Evolutionary conservation across 129 eudicot species (phyloP), one percentile per base, ranked within the genome.

Genomic region (Chrysanthemum lavandulifolium): DNA sequence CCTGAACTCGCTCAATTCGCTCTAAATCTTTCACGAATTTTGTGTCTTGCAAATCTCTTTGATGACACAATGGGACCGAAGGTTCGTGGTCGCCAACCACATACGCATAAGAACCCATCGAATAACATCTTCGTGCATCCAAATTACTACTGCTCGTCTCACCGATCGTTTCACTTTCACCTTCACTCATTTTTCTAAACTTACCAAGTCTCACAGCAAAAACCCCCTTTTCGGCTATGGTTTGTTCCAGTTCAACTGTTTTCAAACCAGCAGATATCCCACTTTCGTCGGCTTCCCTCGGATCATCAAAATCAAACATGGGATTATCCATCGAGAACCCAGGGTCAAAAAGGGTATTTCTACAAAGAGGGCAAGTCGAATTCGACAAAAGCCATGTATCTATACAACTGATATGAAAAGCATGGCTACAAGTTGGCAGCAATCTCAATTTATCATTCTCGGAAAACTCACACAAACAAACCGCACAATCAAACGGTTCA

Each of bases 41-140:
- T 70, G 49, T 50, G 31, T 78, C 73, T 14, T 55, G 72, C 40
- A 64, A 66, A 71, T 70, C 84, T 49, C 73, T 68, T 25, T 72
- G 82, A 67, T 60, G 80, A 64, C 77, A 71, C 71, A 91, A 71
- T 6, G 96, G 89, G 65, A 91, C 93, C 78, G 62, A 6, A 91
- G 88, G 13, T 74, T 77, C n/a, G 83, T 68, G 54, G 54, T 84
- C 90, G 21, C 88, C 86, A n/a, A 84, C 96, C 59, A 91, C 87
- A 55, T 91, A 91, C 54, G 85, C 91, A 78, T 91, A 91, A n/a
- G 97, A 88, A 52, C 97, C 96, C 97, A 91, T 84, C 7, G 97
- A 91, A 67, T 84, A 91, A 73, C 97, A 91, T 73, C 97, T 84
- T 74, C 97, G 72, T 15, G 96, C 96, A 67, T 91, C 97, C 80